These are phyloP conservation scores for Dioszegia aurantiaca DNA, from an alignment of 768 basidiomycete genomes.

Conservation along the genomic window DNA sequence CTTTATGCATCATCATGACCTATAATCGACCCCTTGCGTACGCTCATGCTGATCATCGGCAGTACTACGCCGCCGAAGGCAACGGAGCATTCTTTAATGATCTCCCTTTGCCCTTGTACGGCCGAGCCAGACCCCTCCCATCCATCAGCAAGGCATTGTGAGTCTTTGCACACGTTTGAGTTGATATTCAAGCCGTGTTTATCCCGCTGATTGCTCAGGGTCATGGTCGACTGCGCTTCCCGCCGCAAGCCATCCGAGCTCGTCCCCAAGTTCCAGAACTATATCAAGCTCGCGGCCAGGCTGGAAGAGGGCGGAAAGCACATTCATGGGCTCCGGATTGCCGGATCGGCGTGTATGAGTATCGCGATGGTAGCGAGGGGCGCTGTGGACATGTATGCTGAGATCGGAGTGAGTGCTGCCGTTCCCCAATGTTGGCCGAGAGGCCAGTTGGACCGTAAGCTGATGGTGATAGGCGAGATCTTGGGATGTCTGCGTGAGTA, in stretches of 20 bases:
- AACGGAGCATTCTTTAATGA: slow-evolving; percentile 64
- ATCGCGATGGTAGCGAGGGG: slow-evolving; percentile 70
- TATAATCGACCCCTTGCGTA: too few relatives aligned
- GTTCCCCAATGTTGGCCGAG: not conserved
- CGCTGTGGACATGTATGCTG: slow-evolving; percentile 64
- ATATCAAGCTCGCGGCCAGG: slow-evolving; percentile 71
- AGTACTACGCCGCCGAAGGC: slow-evolving; percentile 72
- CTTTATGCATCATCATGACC: too few relatives aligned
- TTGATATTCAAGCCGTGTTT: too few relatives aligned
- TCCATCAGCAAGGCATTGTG: slow-evolving; percentile 67
- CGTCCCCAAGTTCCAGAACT: slow-evolving; percentile 62
- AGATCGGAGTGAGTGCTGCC: slow-evolving; percentile 52
- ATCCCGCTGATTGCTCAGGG: not conserved
- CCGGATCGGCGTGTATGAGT: slow-evolving; percentile 63
- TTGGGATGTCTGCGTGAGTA: slow-evolving; percentile 78
- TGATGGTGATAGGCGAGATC: slow-evolving; percentile 53
- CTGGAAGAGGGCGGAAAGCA: slow-evolving; percentile 73
- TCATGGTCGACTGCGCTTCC: slow-evolving; percentile 40
- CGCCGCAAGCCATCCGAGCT: slow-evolving; percentile 25
- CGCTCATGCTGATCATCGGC: not conserved
- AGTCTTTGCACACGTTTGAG: slow-evolving; percentile 5
- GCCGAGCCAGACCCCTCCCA: slow-evolving; percentile 59
- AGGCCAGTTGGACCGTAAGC: not conserved
- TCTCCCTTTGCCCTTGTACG: slow-evolving; percentile 62
- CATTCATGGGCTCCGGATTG: slow-evolving; percentile 72